These are phyloP conservation scores for Pestalotiopsis sp. DNA, from an alignment of 2,329 filamentous ascomycete species.

Conservation along the genomic window DNA sequence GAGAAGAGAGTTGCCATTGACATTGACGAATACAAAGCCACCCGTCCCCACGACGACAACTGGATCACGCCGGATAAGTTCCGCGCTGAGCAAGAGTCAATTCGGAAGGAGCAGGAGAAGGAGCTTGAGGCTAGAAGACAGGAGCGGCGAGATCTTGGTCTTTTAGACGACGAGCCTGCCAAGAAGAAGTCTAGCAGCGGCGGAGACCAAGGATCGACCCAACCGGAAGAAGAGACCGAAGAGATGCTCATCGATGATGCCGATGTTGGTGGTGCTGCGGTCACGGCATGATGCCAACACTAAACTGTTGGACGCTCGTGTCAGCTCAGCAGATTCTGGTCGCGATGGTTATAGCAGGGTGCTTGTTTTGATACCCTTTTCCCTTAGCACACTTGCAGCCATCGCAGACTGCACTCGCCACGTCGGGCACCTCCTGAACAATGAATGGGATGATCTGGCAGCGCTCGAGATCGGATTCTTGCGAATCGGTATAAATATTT, in stretches of 20 bases:
- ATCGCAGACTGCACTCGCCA: background rate
- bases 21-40: constrained; percentile 61
- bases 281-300: background rate
- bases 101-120: constrained; percentile 47
- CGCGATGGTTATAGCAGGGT: constrained; percentile 19
- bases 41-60: constrained; percentile 45
- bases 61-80: constrained; percentile 56
- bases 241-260: constrained; percentile 1
- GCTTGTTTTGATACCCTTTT: constrained; percentile 30
- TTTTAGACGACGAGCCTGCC: constrained; percentile 39
- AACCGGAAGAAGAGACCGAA: constrained; percentile 10
- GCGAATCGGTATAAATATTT: background rate
- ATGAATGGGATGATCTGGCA: background rate
- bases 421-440: background rate
- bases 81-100: constrained; percentile 53
- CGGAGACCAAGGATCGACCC: constrained; percentile 47
- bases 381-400: constrained; percentile 16
- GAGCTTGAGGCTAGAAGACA: constrained; percentile 46
- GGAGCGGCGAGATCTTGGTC: constrained; percentile 35
- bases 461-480: background rate
- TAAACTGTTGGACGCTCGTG: background rate
- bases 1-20: constrained; percentile 60
- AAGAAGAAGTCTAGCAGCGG: constrained; percentile 42
- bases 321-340: background rate
- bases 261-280: background rate